Evolutionary conservation across 768 basidiomycete species (phyloP), one percentile per base, ranked within the genome.

Genomic region (Tylopilus plumbeoviolaceoides): DNA sequence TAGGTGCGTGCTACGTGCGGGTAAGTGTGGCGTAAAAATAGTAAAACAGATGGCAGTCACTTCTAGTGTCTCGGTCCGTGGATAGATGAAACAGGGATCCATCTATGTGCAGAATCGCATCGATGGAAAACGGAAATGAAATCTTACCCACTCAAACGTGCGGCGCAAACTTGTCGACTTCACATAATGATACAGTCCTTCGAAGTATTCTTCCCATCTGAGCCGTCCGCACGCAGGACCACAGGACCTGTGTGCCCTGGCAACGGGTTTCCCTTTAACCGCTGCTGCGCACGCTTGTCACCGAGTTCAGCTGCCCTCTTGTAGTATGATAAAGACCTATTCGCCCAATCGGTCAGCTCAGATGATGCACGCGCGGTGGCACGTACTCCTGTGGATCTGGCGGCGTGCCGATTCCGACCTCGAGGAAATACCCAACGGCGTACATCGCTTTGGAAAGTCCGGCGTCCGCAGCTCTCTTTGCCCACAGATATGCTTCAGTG

Each of bases 401-500:
- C 47, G 78, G 64, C 40, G 88, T 90, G 39, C 91, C 91, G 54
- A 94, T 91, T 36, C 95, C 95, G 43, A 95, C 92, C 73, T 99
- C 95, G 58, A 87, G 80, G 70, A 99, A 99, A 75, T 99, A 99
- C 2, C 97, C 97, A 1, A 95, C 87, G 20, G 95, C 97, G 61
- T 99, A 99, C 84, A 97, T 90, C 11, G 97, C 97, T 69, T 99
- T 99, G 5, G 84, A 81, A 14, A 99, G 78, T 1, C 93, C 95
- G 11, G 80, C 83, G 28, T 98, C 95, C 17, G 94, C 95, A 21
- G 97, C 94, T 63, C 86, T 94, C 72, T 90, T 90, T 6, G 97
- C 92, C 97, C 97, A 99, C 4, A 99, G 75, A 71, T 85, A 98
- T 11, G 97, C 97, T 66, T 99, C 97, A 0, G 95, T 98, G 67